Base-by-base conservation (phyloP, 768 basidiomycete genomes). In the Gymnopilus junonius region DNA sequence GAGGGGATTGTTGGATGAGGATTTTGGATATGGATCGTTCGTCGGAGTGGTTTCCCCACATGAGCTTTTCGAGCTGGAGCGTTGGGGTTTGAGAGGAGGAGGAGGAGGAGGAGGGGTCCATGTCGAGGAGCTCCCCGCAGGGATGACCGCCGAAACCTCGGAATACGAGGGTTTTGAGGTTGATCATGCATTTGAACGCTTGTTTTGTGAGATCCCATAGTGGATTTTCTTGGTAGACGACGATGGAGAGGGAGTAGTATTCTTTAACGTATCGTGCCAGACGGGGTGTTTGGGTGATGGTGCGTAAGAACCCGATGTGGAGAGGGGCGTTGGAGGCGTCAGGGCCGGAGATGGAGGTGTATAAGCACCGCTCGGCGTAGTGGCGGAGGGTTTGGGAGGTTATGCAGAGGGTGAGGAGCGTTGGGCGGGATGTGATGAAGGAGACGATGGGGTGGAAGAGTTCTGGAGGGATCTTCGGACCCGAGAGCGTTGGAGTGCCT, bases 381-480 rank as follows among this genome's bases (percentile, higher is more conserved):
- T 50, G 37, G 4, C 48, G 63, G 3, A 69, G 35, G 25, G 46
- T 27, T 4, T 48, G 37, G 42, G 31, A 42, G 25, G 60, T 58
- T 2, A 57, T 34, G 12, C 43, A 37, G 0, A 69, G 35, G 0
- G 61, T 14, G 42, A 8, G 51, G 5, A 69, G 48, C 6, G 63
- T 63, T 4, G 37, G n/a, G 4, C 42, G 43, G 15, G 64, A 54
- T 2, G 40, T 25, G 14, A 66, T 11, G 21, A 39, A 35, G 11
- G 55, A 55, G 31, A 69, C 27, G n/a, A 69, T 65, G 11, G 60
- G 60, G 1, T 61, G 51, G 54, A 69, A 62, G 17, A 69, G 68
- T 31, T 69, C 68, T 2, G 53, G 61, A 31, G 67, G 67, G 7
- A 67, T 7, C 10, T 4, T 54, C 15, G 58, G 46, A 4, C 25